phyloP scores from a whole-genome alignment of 2,329 filamentous ascomycete genomes.

The Lachnellula arida region DNA sequence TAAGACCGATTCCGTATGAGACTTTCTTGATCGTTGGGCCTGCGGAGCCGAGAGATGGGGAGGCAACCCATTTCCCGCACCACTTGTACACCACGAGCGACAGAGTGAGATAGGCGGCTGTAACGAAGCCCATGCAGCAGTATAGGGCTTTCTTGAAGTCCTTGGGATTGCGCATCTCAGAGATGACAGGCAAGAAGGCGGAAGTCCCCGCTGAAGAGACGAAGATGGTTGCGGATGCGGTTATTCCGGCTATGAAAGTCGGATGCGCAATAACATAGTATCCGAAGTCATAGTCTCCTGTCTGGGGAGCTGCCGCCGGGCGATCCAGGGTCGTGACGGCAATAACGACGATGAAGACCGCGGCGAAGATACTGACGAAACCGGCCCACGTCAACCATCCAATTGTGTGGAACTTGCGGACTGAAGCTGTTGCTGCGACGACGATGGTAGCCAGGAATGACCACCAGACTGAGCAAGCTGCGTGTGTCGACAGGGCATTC shows the following conservation, averaged over 20 bases:
- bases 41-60: slow-evolving; percentile 56
- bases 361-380: slow-evolving; percentile 52
- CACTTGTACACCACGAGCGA: slow-evolving; percentile 50
- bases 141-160: slow-evolving; percentile 59
- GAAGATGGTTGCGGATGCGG: slow-evolving; percentile 54
- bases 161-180: slow-evolving; percentile 56
- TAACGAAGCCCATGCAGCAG: slow-evolving; percentile 53
- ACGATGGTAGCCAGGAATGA: slow-evolving; percentile 47
- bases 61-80: slow-evolving; percentile 59
- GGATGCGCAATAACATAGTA: slow-evolving; percentile 53
- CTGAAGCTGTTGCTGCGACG: slow-evolving; percentile 45
- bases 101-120: slow-evolving; percentile 53
- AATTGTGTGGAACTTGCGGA: slow-evolving; percentile 56
- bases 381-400: slow-evolving; percentile 59
- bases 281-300: slow-evolving; percentile 54
- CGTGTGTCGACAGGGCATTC: slow-evolving; percentile 55
- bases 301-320: slow-evolving; percentile 56
- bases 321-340: slow-evolving; percentile 53
- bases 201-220: slow-evolving; percentile 54
- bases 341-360: slow-evolving; percentile 49
- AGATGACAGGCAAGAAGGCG: slow-evolving; percentile 60
- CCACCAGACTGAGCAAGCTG: slow-evolving; percentile 55
- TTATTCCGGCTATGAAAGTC: slow-evolving; percentile 54
- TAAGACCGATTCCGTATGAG: slow-evolving; percentile 53
- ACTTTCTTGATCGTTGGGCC: slow-evolving; percentile 56